Conservation (phyloP, 176 grass and related monocot species). For the Juncus effusus region DNA sequence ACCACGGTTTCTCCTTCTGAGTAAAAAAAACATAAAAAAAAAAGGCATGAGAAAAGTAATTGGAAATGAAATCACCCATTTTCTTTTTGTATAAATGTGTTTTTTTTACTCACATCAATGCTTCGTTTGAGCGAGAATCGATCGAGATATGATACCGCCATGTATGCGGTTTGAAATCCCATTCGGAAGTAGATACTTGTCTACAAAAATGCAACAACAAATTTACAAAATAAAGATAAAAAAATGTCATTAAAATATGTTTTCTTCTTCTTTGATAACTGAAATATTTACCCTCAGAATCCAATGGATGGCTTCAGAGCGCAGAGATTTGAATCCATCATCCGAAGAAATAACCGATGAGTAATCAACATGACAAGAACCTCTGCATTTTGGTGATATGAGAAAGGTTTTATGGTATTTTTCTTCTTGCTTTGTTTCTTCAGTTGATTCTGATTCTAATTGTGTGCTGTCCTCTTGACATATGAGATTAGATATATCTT, state of each 20-base stretch:
- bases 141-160: conserved; percentile 72
- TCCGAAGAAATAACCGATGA: conserved; percentile 23
- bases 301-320: conserved; percentile 50
- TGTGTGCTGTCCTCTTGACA: conserved; percentile 64
- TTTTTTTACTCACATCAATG: conserved; percentile 53
- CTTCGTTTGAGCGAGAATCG: conserved; percentile 59
- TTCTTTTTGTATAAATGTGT: neutral
- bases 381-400: neutral
- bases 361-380: conserved; percentile 8
- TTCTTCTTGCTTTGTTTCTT: neutral
- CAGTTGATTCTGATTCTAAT: conserved; percentile 20
- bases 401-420: neutral
- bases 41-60: neutral
- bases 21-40: conserved; percentile 27
- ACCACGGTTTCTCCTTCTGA: conserved; percentile 62
- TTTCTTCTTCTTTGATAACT: neutral
- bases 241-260: conserved; percentile 16
- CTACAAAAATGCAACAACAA: conserved; percentile 34
- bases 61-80: neutral
- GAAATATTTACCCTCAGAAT: conserved; percentile 55
- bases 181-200: conserved; percentile 59
- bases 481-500: conserved; percentile 57
- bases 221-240: conserved; percentile 17
- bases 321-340: conserved; percentile 45
- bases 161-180: conserved; percentile 62